Conservation (phyloP, 768 basidiomycete genomes). For the Postia placenta region DNA sequence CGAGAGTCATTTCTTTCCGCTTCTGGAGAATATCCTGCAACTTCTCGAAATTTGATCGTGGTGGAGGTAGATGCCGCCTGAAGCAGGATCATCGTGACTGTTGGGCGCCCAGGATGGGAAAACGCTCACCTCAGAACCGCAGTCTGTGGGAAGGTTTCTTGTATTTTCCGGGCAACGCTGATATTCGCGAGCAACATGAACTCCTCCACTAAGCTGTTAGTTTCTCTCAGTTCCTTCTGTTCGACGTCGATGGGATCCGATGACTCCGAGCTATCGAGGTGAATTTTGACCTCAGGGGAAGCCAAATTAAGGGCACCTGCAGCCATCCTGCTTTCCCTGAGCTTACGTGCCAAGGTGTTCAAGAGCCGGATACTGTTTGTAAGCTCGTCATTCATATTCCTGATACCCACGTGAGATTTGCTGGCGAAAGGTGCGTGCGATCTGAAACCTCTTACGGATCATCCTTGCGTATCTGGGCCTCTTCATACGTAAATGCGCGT, state of each 20-base stretch:
- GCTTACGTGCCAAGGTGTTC: slow-evolving; percentile 75
- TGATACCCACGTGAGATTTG: slow-evolving; percentile 24
- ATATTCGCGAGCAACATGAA: slow-evolving; percentile 99
- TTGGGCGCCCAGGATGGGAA: not conserved
- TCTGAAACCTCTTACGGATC: slow-evolving; percentile 50
- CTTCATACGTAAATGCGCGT: slow-evolving; percentile 94
- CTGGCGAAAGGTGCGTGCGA: slow-evolving; percentile 2
- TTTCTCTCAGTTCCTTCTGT: slow-evolving; percentile 88
- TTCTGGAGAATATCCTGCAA: slow-evolving; percentile 88
- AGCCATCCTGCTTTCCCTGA: slow-evolving; percentile 82
- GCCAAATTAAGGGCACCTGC: slow-evolving; percentile 98
- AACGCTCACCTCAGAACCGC: slow-evolving; percentile 72
- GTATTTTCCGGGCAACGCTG: slow-evolving; percentile 86
- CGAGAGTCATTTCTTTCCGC: slow-evolving; percentile 74
- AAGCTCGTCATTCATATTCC: slow-evolving; percentile 72
- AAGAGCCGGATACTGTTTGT: slow-evolving; percentile 85
- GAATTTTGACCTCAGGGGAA: slow-evolving; percentile 97
- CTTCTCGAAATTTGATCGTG: slow-evolving; percentile 90
- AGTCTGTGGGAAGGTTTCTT: slow-evolving; percentile 93
- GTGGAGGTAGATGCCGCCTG: slow-evolving; percentile 89
- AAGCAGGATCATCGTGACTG: not conserved
- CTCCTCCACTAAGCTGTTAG: slow-evolving; percentile 95
- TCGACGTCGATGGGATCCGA: slow-evolving; percentile 97
- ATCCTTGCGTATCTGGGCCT: slow-evolving; percentile 91
- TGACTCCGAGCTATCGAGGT: slow-evolving; percentile 87